Evolutionary conservation across 352 stramenopile species (phyloP), one percentile per base, ranked within the genome.

Genomic region (Pythium plurisporium): DNA sequence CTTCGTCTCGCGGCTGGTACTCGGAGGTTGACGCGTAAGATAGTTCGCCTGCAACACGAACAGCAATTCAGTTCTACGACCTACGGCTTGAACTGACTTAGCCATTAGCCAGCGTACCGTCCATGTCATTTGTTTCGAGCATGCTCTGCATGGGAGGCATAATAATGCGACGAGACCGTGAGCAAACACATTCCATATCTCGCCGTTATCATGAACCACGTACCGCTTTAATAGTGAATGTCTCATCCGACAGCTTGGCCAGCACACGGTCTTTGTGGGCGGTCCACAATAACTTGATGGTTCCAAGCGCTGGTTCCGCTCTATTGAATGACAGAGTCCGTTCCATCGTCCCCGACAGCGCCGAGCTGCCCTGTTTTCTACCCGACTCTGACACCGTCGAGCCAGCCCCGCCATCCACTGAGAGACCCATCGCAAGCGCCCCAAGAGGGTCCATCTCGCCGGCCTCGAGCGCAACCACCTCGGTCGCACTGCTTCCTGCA

Each of bases 151-250:
- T 31, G n/a, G n/a, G n/a, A n/a, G n/a, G 20, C 36, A 22, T 8
- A 19, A 27, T 12, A 25, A 27, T n/a, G 23, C 19, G 19, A 29
- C 15, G 54, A 15, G 15, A 38, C 33, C 10, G 33, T 38, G 9
- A 38, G 33, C 33, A 38, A 38, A 38, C 33, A 15, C n/a, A 38
- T 38, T 15, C 15, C 33, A 38, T 15, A 38, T 15, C 9, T 38
- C 33, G 33, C 33, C 15, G 33, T 38, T 15, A 15, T 38, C 9
- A 38, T 15, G 33, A 15, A 27, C 14, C 17, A 64, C 73, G 43
- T 37, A 85, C 74, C 63, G 79, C 76, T 66, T 91, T 86, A 59
- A 91, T 89, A 45, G 79, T 79, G 60, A 89, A 91, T 31, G 70
- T 88, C 40, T 87, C 62, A 23, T 80, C 70, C 19, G 71, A 70